Evolutionary conservation across 768 basidiomycete genomes (phyloP).

Genomic region (Trametes cubensis): DNA sequence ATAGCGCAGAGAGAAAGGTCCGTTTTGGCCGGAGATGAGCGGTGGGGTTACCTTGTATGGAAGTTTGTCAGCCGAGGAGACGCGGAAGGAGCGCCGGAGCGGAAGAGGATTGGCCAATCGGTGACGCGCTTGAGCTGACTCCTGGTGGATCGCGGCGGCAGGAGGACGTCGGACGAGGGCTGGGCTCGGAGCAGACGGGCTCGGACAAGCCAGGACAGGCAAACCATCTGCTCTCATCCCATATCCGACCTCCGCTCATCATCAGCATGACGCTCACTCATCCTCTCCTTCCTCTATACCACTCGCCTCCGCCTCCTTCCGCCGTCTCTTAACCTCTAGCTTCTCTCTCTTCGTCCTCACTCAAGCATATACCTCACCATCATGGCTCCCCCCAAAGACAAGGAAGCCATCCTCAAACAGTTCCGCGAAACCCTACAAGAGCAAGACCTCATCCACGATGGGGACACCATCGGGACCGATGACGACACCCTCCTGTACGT

Average conservation of each 20-base stretch:
- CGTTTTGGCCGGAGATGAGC: background rate
- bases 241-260: slow-evolving; percentile 8
- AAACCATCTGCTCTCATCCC: background rate
- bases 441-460: slow-evolving; percentile 59
- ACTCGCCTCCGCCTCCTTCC: background rate
- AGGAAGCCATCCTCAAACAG: slow-evolving; percentile 41
- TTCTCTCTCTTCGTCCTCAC: background rate
- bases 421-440: slow-evolving; percentile 56
- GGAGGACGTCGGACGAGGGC: too few relatives aligned
- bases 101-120: background rate
- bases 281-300: background rate
- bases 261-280: slow-evolving; percentile 18
- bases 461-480: slow-evolving; percentile 57
- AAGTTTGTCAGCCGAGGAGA: slow-evolving; percentile 17
- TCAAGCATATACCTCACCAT: background rate
- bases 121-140: background rate
- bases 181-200: background rate
- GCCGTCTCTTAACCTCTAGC: background rate
- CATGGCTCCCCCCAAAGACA: slow-evolving; percentile 30
- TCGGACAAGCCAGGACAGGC: background rate
- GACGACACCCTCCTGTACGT: slow-evolving; percentile 59
- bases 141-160: too few relatives aligned
- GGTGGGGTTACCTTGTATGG: background rate
- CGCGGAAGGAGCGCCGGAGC: background rate
- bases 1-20: background rate